Evolutionary conservation across 768 basidiomycete genomes (phyloP).

Genomic region (Amanita muscaria): DNA sequence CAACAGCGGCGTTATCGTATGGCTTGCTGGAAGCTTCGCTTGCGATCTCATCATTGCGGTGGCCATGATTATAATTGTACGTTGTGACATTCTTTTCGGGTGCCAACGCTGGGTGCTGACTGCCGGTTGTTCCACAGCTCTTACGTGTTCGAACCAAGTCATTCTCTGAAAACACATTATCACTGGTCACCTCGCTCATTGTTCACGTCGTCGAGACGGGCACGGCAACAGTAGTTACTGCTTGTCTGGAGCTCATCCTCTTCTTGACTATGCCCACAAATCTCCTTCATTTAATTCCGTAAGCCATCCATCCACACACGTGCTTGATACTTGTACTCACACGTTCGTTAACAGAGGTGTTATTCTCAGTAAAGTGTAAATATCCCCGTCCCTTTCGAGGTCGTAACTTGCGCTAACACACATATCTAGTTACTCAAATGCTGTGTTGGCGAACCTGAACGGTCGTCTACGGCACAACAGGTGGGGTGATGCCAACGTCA

Average conservation of each 20-base stretch:
- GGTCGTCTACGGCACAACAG: constrained; percentile 6
- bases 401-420: not conserved
- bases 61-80: constrained; percentile 12
- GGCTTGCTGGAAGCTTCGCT: constrained; percentile 10
- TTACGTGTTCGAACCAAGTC: not conserved
- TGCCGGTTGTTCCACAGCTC: not conserved
- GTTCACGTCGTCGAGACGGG: constrained; percentile 3
- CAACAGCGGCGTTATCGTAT: constrained; percentile 8
- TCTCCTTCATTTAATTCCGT: constrained; percentile 5
- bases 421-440: constrained; percentile 2
- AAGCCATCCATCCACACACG: not conserved
- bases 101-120: not conserved
- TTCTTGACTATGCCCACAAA: constrained; percentile 6
- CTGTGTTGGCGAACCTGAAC: constrained; percentile 6
- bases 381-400: not conserved
- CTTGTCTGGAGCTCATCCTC: constrained; percentile 4
- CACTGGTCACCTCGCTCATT: not conserved
- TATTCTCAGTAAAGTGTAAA: constrained; percentile 7
- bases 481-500: constrained; percentile 1
- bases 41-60: constrained; percentile 11
- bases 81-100: not conserved
- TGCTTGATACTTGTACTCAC: too few species aligned
- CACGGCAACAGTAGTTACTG: constrained; percentile 3
- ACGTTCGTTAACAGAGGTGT: not conserved
- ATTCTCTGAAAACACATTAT: not conserved